These are phyloP conservation scores for Cutaneotrichosporon sp. DNA, from an alignment of 1,284 basidiomycete species.

Conservation along the genomic window DNA sequence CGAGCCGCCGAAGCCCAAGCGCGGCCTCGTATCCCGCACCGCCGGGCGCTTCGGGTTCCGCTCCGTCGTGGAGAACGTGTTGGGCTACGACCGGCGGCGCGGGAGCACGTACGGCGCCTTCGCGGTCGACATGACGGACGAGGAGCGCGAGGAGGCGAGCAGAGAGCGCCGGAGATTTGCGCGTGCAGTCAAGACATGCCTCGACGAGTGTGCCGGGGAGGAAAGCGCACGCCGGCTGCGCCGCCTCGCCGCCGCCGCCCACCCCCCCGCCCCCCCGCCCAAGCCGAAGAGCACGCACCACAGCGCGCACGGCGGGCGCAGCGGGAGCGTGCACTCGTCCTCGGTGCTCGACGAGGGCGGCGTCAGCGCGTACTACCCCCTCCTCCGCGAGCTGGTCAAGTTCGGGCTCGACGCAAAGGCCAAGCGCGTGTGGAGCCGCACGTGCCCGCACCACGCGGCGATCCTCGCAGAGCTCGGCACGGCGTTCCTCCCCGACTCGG, in stretches of 20 bases:
- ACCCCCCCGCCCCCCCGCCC: neutral
- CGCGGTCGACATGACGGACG: slow-evolving; percentile 24
- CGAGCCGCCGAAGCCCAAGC: slow-evolving; percentile 21
- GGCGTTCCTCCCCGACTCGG: slow-evolving; percentile 36
- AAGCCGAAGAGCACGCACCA: slow-evolving; percentile 26
- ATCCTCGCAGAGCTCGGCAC: slow-evolving; percentile 47
- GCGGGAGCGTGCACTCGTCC: neutral
- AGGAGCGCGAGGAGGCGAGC: slow-evolving; percentile 43
- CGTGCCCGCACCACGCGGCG: slow-evolving; percentile 46
- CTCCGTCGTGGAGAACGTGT: slow-evolving; percentile 43
- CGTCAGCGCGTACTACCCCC: slow-evolving; percentile 45
- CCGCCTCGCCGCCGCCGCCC: slow-evolving; percentile 15
- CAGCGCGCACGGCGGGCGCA: slow-evolving; percentile 4
- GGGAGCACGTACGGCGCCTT: slow-evolving; percentile 23
- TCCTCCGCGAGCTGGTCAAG: slow-evolving; percentile 44
- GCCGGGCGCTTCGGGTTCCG: slow-evolving; percentile 44
- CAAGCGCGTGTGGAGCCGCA: slow-evolving; percentile 44
- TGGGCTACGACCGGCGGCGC: slow-evolving; percentile 38
- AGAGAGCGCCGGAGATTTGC: slow-evolving; percentile 45
- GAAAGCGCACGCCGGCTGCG: slow-evolving; percentile 37
- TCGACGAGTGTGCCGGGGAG: slow-evolving; percentile 44
- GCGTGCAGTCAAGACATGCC: slow-evolving; percentile 41
- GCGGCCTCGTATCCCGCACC: slow-evolving; percentile 41
- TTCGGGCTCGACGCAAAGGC: slow-evolving; percentile 44
- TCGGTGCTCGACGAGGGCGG: slow-evolving; percentile 4